These are phyloP conservation scores for Ilyonectria destructans DNA, from an alignment of 2,329 filamentous ascomycete species.

Conservation along the genomic window DNA sequence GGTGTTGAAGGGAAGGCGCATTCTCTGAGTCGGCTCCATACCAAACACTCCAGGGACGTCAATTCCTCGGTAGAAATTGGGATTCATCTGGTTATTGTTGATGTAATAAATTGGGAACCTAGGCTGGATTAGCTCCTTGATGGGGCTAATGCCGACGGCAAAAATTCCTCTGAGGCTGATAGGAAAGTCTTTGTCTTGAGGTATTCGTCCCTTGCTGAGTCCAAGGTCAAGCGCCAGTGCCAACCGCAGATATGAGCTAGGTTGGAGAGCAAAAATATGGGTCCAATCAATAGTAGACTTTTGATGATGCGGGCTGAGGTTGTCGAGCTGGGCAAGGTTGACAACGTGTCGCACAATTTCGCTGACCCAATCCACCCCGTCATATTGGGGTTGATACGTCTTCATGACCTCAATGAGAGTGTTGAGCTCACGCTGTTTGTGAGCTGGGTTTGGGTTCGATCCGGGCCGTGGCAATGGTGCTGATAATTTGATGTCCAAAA, in stretches of 20 bases:
- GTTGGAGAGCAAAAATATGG: slow-evolving; percentile 3
- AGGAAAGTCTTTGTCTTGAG: slow-evolving; percentile 6
- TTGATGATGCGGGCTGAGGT: neutral
- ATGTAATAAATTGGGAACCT: neutral
- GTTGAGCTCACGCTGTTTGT: slow-evolving; percentile 4
- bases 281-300: neutral
- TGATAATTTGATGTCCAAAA: slow-evolving; percentile 1
- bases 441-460: neutral
- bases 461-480: neutral
- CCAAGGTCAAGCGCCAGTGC: neutral
- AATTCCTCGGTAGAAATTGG: neutral
- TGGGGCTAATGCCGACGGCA: neutral
- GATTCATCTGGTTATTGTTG: neutral
- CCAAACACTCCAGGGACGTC: neutral
- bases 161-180: slow-evolving; percentile 2
- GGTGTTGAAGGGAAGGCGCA: neutral
- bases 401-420: slow-evolving; percentile 11
- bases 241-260: slow-evolving; percentile 3
- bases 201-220: slow-evolving; percentile 4
- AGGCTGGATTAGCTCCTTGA: slow-evolving; percentile 5
- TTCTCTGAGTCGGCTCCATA: neutral
- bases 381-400: slow-evolving; percentile 5
- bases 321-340: slow-evolving; percentile 10
- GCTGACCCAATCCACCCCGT: neutral
- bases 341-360: slow-evolving; percentile 3